phyloP scores from a whole-genome alignment of 345 rosid species.

The Camelina sativa region DNA sequence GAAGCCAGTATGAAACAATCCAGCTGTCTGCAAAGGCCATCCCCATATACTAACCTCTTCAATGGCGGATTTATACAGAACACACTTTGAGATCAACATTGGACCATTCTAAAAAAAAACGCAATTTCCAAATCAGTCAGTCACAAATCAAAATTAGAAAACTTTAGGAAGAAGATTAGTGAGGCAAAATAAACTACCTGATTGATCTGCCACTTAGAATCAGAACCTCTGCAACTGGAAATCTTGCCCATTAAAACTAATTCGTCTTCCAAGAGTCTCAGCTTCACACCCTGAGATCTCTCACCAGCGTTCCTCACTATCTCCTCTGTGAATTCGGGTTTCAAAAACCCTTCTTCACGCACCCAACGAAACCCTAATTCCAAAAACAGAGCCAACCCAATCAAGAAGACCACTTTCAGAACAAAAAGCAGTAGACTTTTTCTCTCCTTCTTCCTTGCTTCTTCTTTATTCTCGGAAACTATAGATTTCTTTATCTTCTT shows the following conservation, averaged over 20 bases:
- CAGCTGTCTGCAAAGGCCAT: constrained; percentile 93
- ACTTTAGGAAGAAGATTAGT: neutral
- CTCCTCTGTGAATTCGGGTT: constrained; percentile 54
- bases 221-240: constrained; percentile 56
- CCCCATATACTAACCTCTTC: constrained; percentile 96
- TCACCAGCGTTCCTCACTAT: constrained; percentile 52
- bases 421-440: constrained; percentile 18
- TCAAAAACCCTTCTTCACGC: constrained; percentile 45
- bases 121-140: neutral
- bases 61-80: constrained; percentile 62
- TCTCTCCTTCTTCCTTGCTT: neutral
- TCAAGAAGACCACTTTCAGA: constrained; percentile 44
- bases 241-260: constrained; percentile 40
- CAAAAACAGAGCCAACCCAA: constrained; percentile 49
- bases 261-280: constrained; percentile 59
- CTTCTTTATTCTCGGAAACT: constrained; percentile 1
- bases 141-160: constrained; percentile 1
- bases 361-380: constrained; percentile 56
- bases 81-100: constrained; percentile 65
- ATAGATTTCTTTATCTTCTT: neutral
- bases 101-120: constrained; percentile 54
- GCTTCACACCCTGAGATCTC: constrained; percentile 52
- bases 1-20: constrained; percentile 60
- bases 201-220: constrained; percentile 65
- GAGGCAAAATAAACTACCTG: constrained; percentile 53